Evolutionary conservation across 164 flowering plant genomes (phyloP).

Genomic region (Aristolochia fimbriata): DNA sequence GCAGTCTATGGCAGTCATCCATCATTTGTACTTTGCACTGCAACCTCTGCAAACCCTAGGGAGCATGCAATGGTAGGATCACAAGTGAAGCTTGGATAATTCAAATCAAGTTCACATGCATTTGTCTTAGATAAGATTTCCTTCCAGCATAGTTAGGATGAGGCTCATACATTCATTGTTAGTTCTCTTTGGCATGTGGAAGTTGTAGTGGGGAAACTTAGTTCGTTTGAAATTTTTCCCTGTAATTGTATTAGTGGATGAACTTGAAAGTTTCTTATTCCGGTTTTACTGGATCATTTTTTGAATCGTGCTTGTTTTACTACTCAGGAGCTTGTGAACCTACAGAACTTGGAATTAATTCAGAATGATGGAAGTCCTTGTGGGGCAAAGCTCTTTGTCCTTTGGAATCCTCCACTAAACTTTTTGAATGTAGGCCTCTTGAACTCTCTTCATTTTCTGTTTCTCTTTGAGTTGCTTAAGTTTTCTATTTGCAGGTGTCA

Average conservation of each 20-base stretch:
- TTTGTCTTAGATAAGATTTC: not conserved
- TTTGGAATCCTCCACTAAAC: slow-evolving; percentile 80
- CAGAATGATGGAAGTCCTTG: slow-evolving; percentile 95
- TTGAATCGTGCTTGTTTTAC: not conserved
- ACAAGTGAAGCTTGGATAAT: not conserved
- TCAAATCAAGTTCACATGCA: not conserved
- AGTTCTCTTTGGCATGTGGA: no score
- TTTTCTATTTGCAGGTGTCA: slow-evolving; percentile 23
- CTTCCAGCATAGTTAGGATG: no score
- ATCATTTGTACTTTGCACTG: slow-evolving; percentile 81
- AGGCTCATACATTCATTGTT: no score
- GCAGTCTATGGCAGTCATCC: slow-evolving; percentile 90
- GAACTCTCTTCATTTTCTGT: slow-evolving; percentile 4
- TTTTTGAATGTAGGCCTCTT: slow-evolving; percentile 35
- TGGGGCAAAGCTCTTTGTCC: slow-evolving; percentile 59
- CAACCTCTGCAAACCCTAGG: slow-evolving; percentile 84
- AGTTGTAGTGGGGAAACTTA: no score
- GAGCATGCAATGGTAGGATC: slow-evolving; percentile 76
- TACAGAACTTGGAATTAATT: slow-evolving; percentile 59
- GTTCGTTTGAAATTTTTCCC: no score
- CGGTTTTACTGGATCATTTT: no score
- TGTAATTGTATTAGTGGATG: no score
- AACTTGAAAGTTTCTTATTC: not conserved
- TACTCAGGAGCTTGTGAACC: slow-evolving; percentile 68
- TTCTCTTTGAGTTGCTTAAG: not conserved